A percentile compares a stretch with the other conserved stretches of the same genome.
phyloP scores from a whole-genome alignment of 257 asterid genomes.

The Ligustrum vulgare region DNA sequence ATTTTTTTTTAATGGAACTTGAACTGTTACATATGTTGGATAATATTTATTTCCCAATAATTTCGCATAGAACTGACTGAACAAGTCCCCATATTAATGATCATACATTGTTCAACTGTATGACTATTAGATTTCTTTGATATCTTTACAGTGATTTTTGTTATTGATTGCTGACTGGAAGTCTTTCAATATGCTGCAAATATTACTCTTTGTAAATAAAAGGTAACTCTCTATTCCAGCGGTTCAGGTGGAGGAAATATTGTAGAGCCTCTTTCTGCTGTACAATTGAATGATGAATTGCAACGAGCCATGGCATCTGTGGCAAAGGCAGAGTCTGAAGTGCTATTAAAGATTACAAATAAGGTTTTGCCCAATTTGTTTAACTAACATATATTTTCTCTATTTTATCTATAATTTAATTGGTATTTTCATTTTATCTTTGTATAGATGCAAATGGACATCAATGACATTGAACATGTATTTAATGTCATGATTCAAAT shows the following conservation, averaged over 20 bases:
- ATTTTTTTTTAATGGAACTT: neutral
- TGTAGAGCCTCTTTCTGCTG: conserved; percentile 87
- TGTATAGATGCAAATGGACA: conserved; percentile 73
- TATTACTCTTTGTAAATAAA: conserved; percentile 7
- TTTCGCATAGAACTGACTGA: conserved; percentile 20
- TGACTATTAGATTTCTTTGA: conserved; percentile 7
- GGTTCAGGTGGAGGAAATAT: conserved; percentile 83
- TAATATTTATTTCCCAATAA: conserved; percentile 7
- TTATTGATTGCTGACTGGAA: conserved; percentile 10
- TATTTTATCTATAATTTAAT: conserved; percentile 7
- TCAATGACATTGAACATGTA: conserved; percentile 53
- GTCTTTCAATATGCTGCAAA: conserved; percentile 9
- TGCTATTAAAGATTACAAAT: conserved; percentile 74
- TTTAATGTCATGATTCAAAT: conserved; percentile 62
- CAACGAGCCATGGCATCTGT: conserved; percentile 82
- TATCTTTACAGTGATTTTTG: conserved; percentile 2
- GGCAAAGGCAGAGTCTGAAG: conserved; percentile 84
- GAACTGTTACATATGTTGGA: conserved; percentile 1
- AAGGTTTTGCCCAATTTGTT: conserved; percentile 55
- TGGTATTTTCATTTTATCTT: conserved; percentile 21
- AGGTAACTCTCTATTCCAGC: conserved; percentile 51
- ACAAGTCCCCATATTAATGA: conserved; percentile 17
- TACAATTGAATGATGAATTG: conserved; percentile 87
- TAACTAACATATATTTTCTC: conserved; percentile 15
- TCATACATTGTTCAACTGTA: conserved; percentile 1